Base-by-base conservation (phyloP, 2,329 filamentous ascomycete species). In the Diaporthe sp. region DNA sequence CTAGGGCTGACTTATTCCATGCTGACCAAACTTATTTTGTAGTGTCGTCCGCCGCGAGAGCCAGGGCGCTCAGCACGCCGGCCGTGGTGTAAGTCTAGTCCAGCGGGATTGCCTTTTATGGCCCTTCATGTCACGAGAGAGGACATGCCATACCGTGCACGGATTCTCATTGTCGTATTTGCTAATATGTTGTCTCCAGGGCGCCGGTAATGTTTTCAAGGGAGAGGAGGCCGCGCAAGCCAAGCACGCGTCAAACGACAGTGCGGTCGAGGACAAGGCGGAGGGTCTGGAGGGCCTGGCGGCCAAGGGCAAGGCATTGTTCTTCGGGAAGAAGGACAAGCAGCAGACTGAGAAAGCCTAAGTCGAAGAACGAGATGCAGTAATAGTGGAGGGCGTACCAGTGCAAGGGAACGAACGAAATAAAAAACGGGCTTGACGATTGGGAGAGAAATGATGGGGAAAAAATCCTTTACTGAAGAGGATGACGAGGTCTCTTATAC, bases 131-230 rank as follows among this genome's bases (percentile, higher is more conserved):
- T 52, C n/a, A 19, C 22, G 15, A 3, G 61, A 40, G n/a, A 54
- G 25, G n/a, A 38, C 47, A 38, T 28, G 47, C n/a, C 7, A 25
- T n/a, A 17, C n/a, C n/a, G n/a, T 30, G 47, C 45, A 3, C 47
- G 19, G 22, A 5, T 38, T 35, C 22, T 9, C 25, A 12, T 38
- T 7, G 10, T 12, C 12, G 33, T 30, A 52, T 15, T 19, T 67
- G 47, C 64, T 68, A 54, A 68, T 22, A 25, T 2, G 7, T 40
- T n/a, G 33, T 22, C n/a, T 54, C 35, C 64, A 68, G 64, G 94
- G 94, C 72, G 92, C 92, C 28, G 94, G 93, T 77, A 96, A 96
- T 83, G 84, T 94, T 67, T 89, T 89, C 84, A 87, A 86, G 78
- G 84, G 82, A 70, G 86, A 88, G 70, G 85, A 85, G 69, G 80